These are phyloP conservation scores for Hypoxylon lienhwacheense DNA, from an alignment of 495 filamentous ascomycete genomes.

Conservation along the genomic window DNA sequence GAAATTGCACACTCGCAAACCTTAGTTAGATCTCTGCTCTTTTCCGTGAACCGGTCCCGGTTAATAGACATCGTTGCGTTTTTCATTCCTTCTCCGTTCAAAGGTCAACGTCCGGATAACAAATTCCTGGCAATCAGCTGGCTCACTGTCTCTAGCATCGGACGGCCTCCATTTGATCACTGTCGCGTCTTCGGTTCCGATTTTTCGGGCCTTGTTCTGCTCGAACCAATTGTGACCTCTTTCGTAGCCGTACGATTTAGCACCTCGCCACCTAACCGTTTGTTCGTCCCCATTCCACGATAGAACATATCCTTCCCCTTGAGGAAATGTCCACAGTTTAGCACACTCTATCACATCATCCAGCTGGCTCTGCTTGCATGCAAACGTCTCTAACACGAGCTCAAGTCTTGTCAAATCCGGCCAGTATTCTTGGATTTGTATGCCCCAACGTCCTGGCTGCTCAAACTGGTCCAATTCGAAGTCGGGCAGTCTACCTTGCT, in stretches of 20 bases:
- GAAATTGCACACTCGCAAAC: too few species aligned
- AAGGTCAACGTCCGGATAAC: slow-evolving; percentile 18
- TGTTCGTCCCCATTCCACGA: slow-evolving; percentile 29
- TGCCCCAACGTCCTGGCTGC: slow-evolving; percentile 33
- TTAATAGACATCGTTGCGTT: neutral
- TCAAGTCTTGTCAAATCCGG: slow-evolving; percentile 32
- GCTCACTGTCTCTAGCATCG: neutral
- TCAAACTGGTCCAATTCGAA: slow-evolving; percentile 35
- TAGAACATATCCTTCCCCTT: slow-evolving; percentile 23
- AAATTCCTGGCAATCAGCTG: slow-evolving; percentile 12
- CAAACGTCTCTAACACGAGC: slow-evolving; percentile 34
- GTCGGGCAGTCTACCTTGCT: slow-evolving; percentile 27
- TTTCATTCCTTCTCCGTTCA: slow-evolving; percentile 8
- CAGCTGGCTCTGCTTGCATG: slow-evolving; percentile 30
- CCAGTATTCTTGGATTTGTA: slow-evolving; percentile 33
- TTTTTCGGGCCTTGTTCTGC: slow-evolving; percentile 1
- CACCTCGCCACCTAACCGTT: slow-evolving; percentile 29
- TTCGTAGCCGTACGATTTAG: slow-evolving; percentile 20
- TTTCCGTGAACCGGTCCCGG: neutral
- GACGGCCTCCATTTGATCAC: slow-evolving; percentile 8
- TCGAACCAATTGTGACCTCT: neutral
- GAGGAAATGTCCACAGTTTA: slow-evolving; percentile 37
- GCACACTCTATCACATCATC: slow-evolving; percentile 35
- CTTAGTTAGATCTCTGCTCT: too few species aligned
- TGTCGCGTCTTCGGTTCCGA: neutral